Evolutionary conservation across 306 rosid genomes (phyloP), one percentile per base, ranked within the genome.

Genomic region (Crotalaria pallida): DNA sequence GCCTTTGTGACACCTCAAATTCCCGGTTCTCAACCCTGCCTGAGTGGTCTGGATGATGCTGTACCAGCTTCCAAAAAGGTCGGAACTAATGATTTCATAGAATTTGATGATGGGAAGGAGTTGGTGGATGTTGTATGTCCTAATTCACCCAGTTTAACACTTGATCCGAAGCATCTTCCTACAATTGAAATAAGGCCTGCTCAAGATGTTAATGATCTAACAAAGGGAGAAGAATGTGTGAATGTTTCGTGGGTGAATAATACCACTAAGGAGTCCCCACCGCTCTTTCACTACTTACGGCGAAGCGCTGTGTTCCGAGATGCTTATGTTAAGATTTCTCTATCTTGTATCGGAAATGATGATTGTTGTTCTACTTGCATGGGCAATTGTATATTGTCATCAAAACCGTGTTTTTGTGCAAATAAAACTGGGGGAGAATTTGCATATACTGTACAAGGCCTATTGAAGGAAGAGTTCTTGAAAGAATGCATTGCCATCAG

Each of bases 151-250:
- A 40, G 72, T 76, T 74, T 67, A 82, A 82, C 72, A 65, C 74
- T 73, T 83, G 83, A 69, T 75, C 75, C 82, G 17, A 81, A 78
- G 62, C 43, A 58, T 70, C 77, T 79, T n/a, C 79, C 58, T 58
- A 61, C 75, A 56, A 70, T 71, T 67, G 79, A 88, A 53, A 40
- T 65, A 55, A 81, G 80, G 73, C 71, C 71, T 69, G 58, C 77
- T 71, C 83, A 80, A 50, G 78, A 82, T 61, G 73, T 72, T 24
- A 73, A 77, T 58, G 99, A 94, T 79, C 67, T 94, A 70, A 65
- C 92, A 18, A 94, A 79, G 83, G 99, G 96, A 67, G 97, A 86
- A 85, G 99, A 94, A 84, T 80, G 70, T 40, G 87, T 88, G 60
- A 76, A 58, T 56, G 77, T 94, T 69, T 67, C 95, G 33, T 94